phyloP scores from a whole-genome alignment of 2,329 filamentous ascomycete species.

The Trichoderma aggressivum region DNA sequence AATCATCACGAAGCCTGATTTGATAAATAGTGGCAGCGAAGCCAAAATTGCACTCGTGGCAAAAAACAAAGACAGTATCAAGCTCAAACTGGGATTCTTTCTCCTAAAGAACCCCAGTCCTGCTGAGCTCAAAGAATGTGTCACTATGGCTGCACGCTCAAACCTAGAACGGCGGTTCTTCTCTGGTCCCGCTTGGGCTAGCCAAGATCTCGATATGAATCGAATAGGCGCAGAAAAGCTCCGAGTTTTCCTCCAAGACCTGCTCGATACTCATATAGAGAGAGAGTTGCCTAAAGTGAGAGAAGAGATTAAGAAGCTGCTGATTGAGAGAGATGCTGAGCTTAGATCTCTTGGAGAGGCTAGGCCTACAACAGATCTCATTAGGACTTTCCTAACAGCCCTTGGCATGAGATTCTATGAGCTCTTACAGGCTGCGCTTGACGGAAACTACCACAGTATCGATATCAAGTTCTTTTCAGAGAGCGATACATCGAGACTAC shows the following conservation, averaged over 20 bases:
- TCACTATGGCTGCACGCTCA: not conserved
- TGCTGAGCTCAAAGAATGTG: not conserved
- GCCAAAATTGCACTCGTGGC: not conserved
- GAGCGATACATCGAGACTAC: not conserved
- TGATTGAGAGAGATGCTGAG: not conserved
- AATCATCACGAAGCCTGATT: not conserved
- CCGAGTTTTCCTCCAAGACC: not conserved
- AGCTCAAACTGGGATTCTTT: not conserved
- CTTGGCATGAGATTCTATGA: not conserved
- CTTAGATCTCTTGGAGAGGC: not conserved
- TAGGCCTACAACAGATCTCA: not conserved
- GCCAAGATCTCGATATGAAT: not conserved
- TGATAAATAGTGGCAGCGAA: not conserved
- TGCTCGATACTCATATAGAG: not conserved
- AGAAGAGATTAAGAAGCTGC: not conserved
- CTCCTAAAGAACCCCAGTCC: not conserved
- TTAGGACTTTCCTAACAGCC: not conserved
- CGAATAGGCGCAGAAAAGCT: not conserved
- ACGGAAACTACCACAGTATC: not conserved
- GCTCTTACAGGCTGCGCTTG: not conserved
- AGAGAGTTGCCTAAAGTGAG: not conserved
- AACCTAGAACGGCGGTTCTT: not conserved
- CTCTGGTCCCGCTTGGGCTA: not conserved
- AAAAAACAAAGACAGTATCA: not conserved
- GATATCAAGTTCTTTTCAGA: not conserved